Percentiles rank a stretch among this genome's conserved stretches.
Evolutionary conservation across 805 yeast genomes (phyloP).

Genomic region (Candida insectalens): DNA sequence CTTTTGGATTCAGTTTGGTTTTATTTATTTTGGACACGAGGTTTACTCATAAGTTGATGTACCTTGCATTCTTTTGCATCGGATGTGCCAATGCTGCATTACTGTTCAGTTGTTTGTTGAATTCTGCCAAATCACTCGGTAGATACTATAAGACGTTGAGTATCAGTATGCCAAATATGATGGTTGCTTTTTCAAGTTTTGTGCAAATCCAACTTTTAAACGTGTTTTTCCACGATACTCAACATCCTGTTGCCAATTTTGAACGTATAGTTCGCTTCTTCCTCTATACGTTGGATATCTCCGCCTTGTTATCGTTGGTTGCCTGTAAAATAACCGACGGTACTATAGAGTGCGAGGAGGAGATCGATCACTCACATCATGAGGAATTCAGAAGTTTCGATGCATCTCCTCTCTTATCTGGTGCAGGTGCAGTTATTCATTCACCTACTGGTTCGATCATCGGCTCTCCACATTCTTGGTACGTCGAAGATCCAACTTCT

Average conservation of each 20-base stretch:
- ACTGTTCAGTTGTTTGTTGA: conserved; percentile 57
- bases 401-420: conserved; percentile 24
- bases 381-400: conserved; percentile 22
- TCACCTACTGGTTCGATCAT: conserved; percentile 15
- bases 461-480: conserved; percentile 22
- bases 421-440: conserved; percentile 22
- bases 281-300: conserved; percentile 8
- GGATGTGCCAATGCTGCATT: conserved; percentile 67
- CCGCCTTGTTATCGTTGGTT: conserved; percentile 14
- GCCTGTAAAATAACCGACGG: conserved; percentile 22
- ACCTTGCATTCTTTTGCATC: conserved; percentile 44
- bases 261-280: conserved; percentile 14
- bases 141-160: conserved; percentile 68
- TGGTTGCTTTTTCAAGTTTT: conserved; percentile 24
- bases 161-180: conserved; percentile 66
- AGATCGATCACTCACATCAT: conserved; percentile 13
- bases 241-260: conserved; percentile 11
- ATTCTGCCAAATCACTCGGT: conserved; percentile 68
- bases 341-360: conserved; percentile 16
- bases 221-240: conserved; percentile 9
- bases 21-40: conserved; percentile 26
- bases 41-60: conserved; percentile 26
- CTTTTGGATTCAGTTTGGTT: conserved; percentile 53
- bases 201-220: conserved; percentile 20
- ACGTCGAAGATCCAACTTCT: conserved; percentile 17